Percentiles rank a stretch among this genome's conserved stretches.
Conservation (phyloP, 1,284 basidiomycete species). For the Pseudozyma flocculosa region DNA sequence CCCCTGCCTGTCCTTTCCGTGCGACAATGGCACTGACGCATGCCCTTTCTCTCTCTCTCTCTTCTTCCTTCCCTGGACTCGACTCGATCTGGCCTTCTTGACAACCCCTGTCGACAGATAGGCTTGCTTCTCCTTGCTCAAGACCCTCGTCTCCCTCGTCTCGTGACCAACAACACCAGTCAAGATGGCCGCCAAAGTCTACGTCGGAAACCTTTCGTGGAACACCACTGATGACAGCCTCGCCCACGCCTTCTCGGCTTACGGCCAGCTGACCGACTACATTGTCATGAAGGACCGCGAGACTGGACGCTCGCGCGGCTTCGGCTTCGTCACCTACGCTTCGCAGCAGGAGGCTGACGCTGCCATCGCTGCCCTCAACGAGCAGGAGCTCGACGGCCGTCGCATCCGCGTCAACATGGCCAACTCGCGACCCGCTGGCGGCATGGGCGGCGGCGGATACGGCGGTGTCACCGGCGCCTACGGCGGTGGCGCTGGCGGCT, state of each 20-base stretch:
- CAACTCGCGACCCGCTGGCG: conserved; percentile 70
- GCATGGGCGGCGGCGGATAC: conserved; percentile 49
- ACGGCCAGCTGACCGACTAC: conserved; percentile 57
- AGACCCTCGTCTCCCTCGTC: neutral
- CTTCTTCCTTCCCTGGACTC: too few species aligned
- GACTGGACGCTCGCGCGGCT: conserved; percentile 85
- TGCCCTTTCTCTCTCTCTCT: too few species aligned
- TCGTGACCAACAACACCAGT: conserved; percentile 4
- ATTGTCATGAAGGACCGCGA: conserved; percentile 94
- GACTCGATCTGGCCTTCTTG: too few species aligned
- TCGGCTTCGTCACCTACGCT: conserved; percentile 75
- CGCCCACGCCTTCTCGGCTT: conserved; percentile 54
- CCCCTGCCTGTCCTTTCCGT: too few species aligned
- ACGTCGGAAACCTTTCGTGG: conserved; percentile 58
- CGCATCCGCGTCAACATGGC: conserved; percentile 88
- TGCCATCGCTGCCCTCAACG: conserved; percentile 79
- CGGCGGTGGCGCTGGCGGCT: conserved; percentile 41
- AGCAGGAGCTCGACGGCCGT: conserved; percentile 89
- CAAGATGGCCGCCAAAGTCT: conserved; percentile 57
- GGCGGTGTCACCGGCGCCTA: conserved; percentile 54
- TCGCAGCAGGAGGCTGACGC: conserved; percentile 69
- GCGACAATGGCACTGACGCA: too few species aligned
- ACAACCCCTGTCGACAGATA: too few species aligned
- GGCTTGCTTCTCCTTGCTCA: neutral
- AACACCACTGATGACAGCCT: conserved; percentile 57